Base-by-base conservation (phyloP, 1,284 basidiomycete genomes). In the Microbotryum intermedium region DNA sequence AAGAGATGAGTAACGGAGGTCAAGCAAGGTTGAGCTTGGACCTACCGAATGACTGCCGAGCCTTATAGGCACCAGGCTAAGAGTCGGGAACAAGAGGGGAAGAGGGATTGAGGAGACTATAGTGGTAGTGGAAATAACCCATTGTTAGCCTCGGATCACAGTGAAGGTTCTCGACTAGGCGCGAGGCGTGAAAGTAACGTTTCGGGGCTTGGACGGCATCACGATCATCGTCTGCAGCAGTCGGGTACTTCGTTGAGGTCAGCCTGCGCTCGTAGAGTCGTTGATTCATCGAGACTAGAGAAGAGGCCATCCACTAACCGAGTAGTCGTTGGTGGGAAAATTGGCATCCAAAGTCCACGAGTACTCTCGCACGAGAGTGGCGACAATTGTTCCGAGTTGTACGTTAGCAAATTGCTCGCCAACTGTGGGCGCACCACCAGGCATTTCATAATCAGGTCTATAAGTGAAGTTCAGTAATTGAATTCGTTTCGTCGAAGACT, bases 361-460 rank as follows among this genome's bases (percentile, higher is more conserved):
- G 64, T 89, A 79, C 60, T 82, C 77, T 57, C 93, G 84, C 45
- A 97, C 77, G 61, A 98, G 74, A 11, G 86, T 88, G 9, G 84
- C 75, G 64, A 98, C 78, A 73, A 98, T 81, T 7, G 86, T 85
- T 49, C 90, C 88, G 28, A 98, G 79, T 77, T 99, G 95, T 58
- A 97, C 77, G 74, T 97, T 94, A 18, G 95, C 95, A 72, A 97
- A 98, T 82, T 91, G 89, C 77, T 95, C 92, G 67, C 92, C 92
- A 67, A 95, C 50, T 51, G 25, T 3, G 18, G 16, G n/a, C 13
- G 18, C 10, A 51, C 10, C 16, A 23, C 23, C 21, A 23, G 26
- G 21, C 28, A 28, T 48, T 6, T 48, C 11, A 18, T 13, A n/a
- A 21, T 6, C 9, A 18, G n/a, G 23, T 23, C 21, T 28, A 23